These are phyloP conservation scores for Herpetomonas samuelpessoai DNA, from an alignment of 208 protist genomes.

Conservation along the genomic window DNA sequence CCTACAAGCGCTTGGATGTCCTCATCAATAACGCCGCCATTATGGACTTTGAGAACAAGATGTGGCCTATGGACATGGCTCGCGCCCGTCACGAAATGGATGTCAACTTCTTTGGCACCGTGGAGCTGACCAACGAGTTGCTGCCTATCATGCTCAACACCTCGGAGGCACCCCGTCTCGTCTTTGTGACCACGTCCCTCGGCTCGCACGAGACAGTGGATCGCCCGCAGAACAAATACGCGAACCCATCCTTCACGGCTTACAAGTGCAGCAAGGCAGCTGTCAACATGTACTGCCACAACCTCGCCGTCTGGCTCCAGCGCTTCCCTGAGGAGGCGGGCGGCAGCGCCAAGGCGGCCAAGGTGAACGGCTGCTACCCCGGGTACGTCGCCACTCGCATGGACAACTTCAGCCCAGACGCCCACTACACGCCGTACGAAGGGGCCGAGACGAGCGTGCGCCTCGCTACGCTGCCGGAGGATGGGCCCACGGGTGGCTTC, in stretches of 20 bases:
- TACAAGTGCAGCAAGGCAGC: conserved; percentile 37
- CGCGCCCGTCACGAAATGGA: conserved; percentile 22
- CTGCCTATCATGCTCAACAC: conserved; percentile 24
- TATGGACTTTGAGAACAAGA: conserved; percentile 26
- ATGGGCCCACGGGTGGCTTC: conserved; percentile 44
- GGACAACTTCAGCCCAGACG: conserved; percentile 17
- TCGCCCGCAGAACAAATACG: conserved; percentile 46
- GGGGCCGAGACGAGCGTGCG: conserved; percentile 38
- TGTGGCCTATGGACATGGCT: conserved; percentile 14
- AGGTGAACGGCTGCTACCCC: conserved; percentile 33
- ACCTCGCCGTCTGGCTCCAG: conserved; percentile 27
- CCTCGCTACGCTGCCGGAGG: conserved; percentile 30
- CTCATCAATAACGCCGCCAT: conserved; percentile 43
- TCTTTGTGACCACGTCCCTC: conserved; percentile 32
- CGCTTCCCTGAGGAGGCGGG: conserved; percentile 28
- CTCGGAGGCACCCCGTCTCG: conserved; percentile 25
- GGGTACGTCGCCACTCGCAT: conserved; percentile 41
- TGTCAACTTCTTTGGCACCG: conserved; percentile 29
- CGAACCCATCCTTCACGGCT: conserved; percentile 16
- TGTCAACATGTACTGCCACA: conserved; percentile 42
- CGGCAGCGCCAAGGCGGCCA: conserved; percentile 38
- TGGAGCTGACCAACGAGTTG: conserved; percentile 33
- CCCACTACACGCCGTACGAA: conserved; percentile 21
- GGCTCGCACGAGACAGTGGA: conserved; percentile 28
- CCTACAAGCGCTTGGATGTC: conserved; percentile 17